Evolutionary conservation across 1,139 yeast species (phyloP), one percentile per base, ranked within the genome.

Genomic region (Protomyces macrosporus): DNA sequence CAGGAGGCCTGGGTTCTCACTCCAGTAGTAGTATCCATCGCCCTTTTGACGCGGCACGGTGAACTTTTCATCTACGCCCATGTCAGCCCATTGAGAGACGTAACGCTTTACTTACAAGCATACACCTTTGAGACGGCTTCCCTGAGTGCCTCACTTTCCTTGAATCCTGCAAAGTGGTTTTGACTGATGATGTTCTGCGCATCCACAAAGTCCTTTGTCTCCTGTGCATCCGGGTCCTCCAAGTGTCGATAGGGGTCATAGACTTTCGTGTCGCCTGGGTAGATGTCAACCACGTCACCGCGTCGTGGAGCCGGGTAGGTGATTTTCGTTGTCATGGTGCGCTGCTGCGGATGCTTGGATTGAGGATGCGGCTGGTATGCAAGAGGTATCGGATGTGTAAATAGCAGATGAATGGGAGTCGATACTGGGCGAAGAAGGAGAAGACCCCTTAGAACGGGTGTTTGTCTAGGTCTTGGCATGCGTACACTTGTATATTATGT

Each of bases 201-300:
- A 32, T 60, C 57, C 23, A 60, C 63, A 53, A 60, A 60, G 12
- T 50, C 52, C 45, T 45, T 34, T 14, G 63, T 60, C 54, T 53
- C 63, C 35, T 60, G 37, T 14, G 59, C 34, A n/a, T 60, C 59
- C 6, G 59, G 63, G 45, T 60, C 16, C 40, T 60, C 63, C 30
- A 60, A 40, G 50, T 53, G 45, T n/a, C 63, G 58, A 36, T 53
- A 60, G 3, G 63, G 63, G 50, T 60, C 63, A 9, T 56, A 34
- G 32, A 60, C 58, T n/a, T 51, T 42, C 12, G 39, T 48, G 53
- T 60, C 35, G 45, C 62, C 62, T 6, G 62, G 62, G 33, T 58
- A 58, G 9, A 42, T 51, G 56, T 58, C 62, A 6, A 39, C 50
- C 4, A 58, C 45, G 53, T 52, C 55, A 33, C 45, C 56, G 23